Conservation (phyloP, 2,329 filamentous ascomycete species). For the Sphaerulina populicola region DNA sequence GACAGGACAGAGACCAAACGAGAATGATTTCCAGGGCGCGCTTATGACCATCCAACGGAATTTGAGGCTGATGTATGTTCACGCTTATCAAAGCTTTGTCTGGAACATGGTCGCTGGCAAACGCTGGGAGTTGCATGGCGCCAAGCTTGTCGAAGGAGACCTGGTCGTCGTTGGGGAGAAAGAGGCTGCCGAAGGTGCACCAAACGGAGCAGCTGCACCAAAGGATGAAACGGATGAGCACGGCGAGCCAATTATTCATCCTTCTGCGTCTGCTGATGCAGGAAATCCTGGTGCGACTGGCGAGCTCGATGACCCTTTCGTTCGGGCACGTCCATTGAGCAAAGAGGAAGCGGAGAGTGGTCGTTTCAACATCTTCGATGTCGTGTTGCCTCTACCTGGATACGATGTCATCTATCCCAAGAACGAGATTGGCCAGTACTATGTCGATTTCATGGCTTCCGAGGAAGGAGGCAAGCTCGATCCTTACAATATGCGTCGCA, state of each 20-base stretch:
- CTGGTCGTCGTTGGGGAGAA: constrained; percentile 62
- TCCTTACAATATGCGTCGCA: constrained; percentile 76
- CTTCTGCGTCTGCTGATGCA: constrained; percentile 33
- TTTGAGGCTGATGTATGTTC: constrained; percentile 86
- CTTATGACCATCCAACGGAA: constrained; percentile 71
- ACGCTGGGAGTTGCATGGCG: constrained; percentile 68
- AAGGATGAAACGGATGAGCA: constrained; percentile 47
- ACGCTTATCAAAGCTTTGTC: constrained; percentile 89
- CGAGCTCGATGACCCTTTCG: constrained; percentile 50
- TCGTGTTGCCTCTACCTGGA: constrained; percentile 87
- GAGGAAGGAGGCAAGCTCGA: constrained; percentile 69
- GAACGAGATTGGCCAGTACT: constrained; percentile 77
- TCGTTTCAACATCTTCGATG: constrained; percentile 70
- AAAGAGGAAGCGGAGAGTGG: constrained; percentile 70
- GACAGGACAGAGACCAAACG: constrained; percentile 41
- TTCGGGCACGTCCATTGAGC: constrained; percentile 64
- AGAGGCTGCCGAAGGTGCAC: constrained; percentile 36
- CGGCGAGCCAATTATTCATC: constrained; percentile 58
- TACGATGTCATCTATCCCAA: constrained; percentile 79
- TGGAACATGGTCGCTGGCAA: constrained; percentile 83
- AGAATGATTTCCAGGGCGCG: constrained; percentile 70
- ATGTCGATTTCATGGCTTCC: constrained; percentile 75
- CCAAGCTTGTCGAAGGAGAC: constrained; percentile 72
- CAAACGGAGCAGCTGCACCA: constrained; percentile 29
- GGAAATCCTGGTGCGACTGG: constrained; percentile 33